phyloP scores from a whole-genome alignment of 129 eudicot genomes.

The Oenanthe sinensis region DNA sequence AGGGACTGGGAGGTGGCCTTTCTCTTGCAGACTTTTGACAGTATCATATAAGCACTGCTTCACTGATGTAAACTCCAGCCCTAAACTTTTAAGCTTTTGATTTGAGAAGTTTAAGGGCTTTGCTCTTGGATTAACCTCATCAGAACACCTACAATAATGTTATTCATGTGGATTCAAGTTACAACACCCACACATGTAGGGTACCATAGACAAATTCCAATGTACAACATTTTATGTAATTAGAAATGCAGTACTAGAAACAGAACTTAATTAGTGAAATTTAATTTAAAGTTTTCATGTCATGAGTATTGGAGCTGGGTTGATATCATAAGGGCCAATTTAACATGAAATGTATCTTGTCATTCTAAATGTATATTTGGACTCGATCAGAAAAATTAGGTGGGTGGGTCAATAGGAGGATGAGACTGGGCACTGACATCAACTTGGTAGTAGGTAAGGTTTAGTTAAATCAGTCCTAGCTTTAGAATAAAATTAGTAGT shows the following conservation, averaged over 20 bases:
- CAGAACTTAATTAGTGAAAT: too few relatives aligned
- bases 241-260: too few relatives aligned
- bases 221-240: too few relatives aligned
- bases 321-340: neutral
- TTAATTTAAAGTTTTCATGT: too few relatives aligned
- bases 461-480: neutral
- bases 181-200: neutral
- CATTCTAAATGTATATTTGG: neutral
- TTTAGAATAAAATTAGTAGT: too few relatives aligned
- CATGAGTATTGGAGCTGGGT: too few relatives aligned
- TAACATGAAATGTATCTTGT: neutral
- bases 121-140: conserved; percentile 75
- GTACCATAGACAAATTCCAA: neutral
- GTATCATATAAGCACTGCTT: conserved; percentile 72
- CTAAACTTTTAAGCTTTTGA: conserved; percentile 81
- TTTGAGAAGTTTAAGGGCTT: conserved; percentile 83
- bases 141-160: conserved; percentile 62
- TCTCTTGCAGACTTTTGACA: conserved; percentile 86
- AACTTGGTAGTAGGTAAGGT: neutral
- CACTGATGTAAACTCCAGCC: conserved; percentile 70
- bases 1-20: conserved; percentile 75
- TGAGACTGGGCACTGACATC: neutral
- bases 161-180: too few relatives aligned
- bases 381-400: neutral
- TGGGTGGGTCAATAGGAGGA: neutral